Evolutionary conservation across 345 rosid genomes (phyloP), one percentile per base, ranked within the genome.

Genomic region (Geranium brycei): DNA sequence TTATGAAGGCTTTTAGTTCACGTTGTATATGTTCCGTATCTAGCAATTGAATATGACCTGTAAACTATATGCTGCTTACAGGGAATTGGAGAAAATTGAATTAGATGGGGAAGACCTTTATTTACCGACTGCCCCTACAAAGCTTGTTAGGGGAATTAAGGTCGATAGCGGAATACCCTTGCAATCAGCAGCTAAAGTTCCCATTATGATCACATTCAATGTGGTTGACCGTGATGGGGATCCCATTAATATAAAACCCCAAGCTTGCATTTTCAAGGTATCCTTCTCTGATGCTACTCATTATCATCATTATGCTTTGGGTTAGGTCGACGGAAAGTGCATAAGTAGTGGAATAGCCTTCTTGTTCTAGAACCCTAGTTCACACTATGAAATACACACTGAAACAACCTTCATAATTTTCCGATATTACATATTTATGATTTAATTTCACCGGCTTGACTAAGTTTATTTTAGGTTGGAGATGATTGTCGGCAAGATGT

Each of bases 401-500:
- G 3, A 35, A 35, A 35, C 1, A 35, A 35, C 1, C 41, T 7
- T 35, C 41, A 35, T 35, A 35, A 35, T 47, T 47, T 47, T 13
- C 53, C 15, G 7, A 47, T 47, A 47, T 47, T 47, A 13, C 53
- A 8, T 2, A 13, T 47, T 47, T 23, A 23, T 23, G 28, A 47
- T 47, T 6, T 47, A 47, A 47, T 8, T 47, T 47, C 11, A 7
- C 41, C 10, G 53, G 53, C 53, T 47, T 47, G 53, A 47, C 53
- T 47, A 47, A 47, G 3, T 8, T 76, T 58, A 65, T 73, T 73
- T 47, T 47, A 95, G 99, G 99, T 95, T 66, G 99, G 99, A 76
- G 99, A 95, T 76, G 97, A 95, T 79, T 95, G 99, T 72, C 87
- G 97, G 31, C 99, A 91, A 83, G 99, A 95, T 77, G 96, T 95